These are phyloP conservation scores for Aphanocladium album DNA, from an alignment of 2,329 filamentous ascomycete species.

Conservation along the genomic window DNA sequence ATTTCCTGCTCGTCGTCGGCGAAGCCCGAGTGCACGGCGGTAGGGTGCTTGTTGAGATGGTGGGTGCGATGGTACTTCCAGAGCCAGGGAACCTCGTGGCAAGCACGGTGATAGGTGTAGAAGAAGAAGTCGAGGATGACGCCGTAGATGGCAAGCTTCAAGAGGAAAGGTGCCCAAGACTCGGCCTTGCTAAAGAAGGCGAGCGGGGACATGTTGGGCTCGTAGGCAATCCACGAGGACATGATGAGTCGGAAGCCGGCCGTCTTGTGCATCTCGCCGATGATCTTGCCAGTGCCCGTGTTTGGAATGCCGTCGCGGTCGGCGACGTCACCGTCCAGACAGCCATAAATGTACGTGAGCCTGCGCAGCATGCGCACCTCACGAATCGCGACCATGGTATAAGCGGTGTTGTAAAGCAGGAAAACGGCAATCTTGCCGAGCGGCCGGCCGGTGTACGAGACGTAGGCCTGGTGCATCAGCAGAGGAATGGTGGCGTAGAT, in stretches of 20 bases:
- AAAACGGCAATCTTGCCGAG: constrained; percentile 13
- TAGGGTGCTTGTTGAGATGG: constrained; percentile 40
- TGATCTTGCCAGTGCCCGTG: constrained; percentile 21
- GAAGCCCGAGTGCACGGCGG: constrained; percentile 34
- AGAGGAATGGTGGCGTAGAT: constrained; percentile 23
- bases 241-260: constrained; percentile 21
- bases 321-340: constrained; percentile 25
- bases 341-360: constrained; percentile 27
- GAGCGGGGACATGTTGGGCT: constrained; percentile 11
- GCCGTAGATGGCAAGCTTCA: constrained; percentile 29
- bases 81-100: constrained; percentile 35
- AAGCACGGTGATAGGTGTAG: constrained; percentile 36
- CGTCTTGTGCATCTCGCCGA: constrained; percentile 22
- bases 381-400: constrained; percentile 26
- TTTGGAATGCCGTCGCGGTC: constrained; percentile 32
- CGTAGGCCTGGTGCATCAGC: constrained; percentile 20
- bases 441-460: constrained; percentile 14
- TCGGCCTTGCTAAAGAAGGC: constrained; percentile 8
- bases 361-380: constrained; percentile 25
- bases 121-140: constrained; percentile 39
- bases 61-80: constrained; percentile 39
- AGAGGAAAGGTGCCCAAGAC: constrained; percentile 23
- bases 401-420: constrained; percentile 25
- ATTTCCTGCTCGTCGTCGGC: constrained; percentile 39
- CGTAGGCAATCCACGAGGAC: constrained; percentile 22